phyloP scores from a whole-genome alignment of 805 yeast species.

The Cyberlindnera nakhonratchasimensis region DNA sequence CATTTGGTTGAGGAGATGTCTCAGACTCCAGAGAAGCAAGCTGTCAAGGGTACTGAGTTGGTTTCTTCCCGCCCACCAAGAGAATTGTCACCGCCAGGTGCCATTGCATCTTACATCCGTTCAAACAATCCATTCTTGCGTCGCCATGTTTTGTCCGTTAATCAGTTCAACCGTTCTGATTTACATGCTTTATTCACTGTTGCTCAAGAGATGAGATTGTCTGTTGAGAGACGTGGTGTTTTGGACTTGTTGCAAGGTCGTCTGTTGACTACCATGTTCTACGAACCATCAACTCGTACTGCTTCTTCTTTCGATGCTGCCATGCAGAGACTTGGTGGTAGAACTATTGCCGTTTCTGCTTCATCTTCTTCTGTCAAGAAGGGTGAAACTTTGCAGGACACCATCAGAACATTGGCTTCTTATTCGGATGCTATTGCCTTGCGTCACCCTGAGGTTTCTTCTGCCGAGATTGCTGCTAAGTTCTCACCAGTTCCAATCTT shows the following conservation, averaged over 20 bases:
- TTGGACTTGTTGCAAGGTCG: conserved; percentile 88
- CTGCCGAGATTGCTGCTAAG: conserved; percentile 92
- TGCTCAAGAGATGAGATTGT: conserved; percentile 96
- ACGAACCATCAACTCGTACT: conserved; percentile 98
- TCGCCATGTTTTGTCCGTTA: conserved; percentile 82
- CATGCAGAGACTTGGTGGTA: conserved; percentile 99
- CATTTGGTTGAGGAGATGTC: conserved; percentile 30
- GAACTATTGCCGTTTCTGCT: conserved; percentile 84
- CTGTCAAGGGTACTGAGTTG: conserved; percentile 60
- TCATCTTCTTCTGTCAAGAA: conserved; percentile 92
- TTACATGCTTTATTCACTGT: conserved; percentile 91
- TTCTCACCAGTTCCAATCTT: conserved; percentile 95
- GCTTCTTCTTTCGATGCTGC: conserved; percentile 97
- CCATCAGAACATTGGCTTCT: conserved; percentile 90
- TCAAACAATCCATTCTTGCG: conserved; percentile 87
- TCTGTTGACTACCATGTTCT: conserved; percentile 90
- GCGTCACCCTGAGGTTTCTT: conserved; percentile 92
- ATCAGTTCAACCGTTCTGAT: conserved; percentile 82
- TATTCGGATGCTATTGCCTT: conserved; percentile 95
- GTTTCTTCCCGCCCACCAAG: conserved; percentile 73
- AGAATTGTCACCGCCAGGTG: conserved; percentile 73
- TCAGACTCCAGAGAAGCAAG: conserved; percentile 36
- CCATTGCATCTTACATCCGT: conserved; percentile 73
- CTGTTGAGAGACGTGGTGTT: conserved; percentile 95
- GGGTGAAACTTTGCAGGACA: conserved; percentile 97